Conservation (phyloP, 208 protist species). For the Balamuthia mandrillaris region DNA sequence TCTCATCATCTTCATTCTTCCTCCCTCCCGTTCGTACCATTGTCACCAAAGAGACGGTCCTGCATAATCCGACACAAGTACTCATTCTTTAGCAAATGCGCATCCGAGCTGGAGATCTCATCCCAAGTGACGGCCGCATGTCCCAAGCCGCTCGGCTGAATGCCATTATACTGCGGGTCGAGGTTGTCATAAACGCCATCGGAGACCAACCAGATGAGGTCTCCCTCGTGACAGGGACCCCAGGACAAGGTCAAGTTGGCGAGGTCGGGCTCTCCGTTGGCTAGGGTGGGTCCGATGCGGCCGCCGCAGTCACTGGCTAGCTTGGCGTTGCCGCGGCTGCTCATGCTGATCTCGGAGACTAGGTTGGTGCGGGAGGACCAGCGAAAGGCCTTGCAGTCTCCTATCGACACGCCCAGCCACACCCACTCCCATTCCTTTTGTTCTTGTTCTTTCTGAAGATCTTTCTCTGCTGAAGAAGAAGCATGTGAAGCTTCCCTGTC, state of each 20-base stretch:
- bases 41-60: too few relatives aligned
- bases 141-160: too few relatives aligned
- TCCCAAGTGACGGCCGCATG: too few relatives aligned
- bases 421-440: too few relatives aligned
- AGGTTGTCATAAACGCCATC: constrained; percentile 40
- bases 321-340: not conserved
- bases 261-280: not conserved
- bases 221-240: not conserved
- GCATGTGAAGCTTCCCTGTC: too few relatives aligned
- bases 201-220: constrained; percentile 23
- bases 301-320: too few relatives aligned
- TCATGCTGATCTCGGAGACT: not conserved
- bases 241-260: not conserved
- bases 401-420: constrained; percentile 24
- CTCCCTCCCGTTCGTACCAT: not conserved
- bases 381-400: constrained; percentile 31
- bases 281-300: too few relatives aligned
- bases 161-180: constrained; percentile 24
- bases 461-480: too few relatives aligned
- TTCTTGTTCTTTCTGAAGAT: too few relatives aligned
- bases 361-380: not conserved
- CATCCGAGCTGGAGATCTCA: too few relatives aligned
- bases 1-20: not conserved
- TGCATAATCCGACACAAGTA: constrained; percentile 34
- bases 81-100: not conserved